Conservation (phyloP, 2,329 filamentous ascomycete species). For the Cercospora brassicicola region DNA sequence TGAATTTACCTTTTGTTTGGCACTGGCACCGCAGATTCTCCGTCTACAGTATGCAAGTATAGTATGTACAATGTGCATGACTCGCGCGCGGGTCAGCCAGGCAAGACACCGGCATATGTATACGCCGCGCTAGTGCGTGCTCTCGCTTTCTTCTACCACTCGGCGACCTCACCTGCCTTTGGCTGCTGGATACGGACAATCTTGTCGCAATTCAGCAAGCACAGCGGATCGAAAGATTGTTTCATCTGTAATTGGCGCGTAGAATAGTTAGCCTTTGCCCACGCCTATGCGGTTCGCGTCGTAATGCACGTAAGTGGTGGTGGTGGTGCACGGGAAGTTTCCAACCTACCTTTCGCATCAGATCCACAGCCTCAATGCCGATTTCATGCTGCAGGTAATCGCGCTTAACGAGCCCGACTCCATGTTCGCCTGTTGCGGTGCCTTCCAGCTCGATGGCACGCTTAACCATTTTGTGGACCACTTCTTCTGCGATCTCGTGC, state of each 20-base stretch:
- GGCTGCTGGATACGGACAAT: conserved; percentile 58
- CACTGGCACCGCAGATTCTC: neutral
- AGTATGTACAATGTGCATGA: neutral
- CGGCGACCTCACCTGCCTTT: conserved; percentile 49
- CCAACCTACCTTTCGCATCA: conserved; percentile 71
- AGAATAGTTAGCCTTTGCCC: neutral
- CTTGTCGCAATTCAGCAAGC: conserved; percentile 65
- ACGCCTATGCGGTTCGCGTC: neutral
- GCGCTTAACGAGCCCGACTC: conserved; percentile 79
- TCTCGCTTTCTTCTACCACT: conserved; percentile 36
- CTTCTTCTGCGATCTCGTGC: conserved; percentile 63
- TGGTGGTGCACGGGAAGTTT: neutral
- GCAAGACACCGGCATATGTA: neutral
- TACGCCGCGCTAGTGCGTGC: neutral
- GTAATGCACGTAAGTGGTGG: neutral
- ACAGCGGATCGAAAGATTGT: conserved; percentile 73
- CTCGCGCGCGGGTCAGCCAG: neutral
- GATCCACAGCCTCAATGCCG: conserved; percentile 70
- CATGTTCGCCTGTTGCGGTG: conserved; percentile 82
- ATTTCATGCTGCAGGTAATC: conserved; percentile 80
- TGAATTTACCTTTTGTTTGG: neutral
- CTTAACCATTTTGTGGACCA: conserved; percentile 84
- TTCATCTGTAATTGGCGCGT: conserved; percentile 61
- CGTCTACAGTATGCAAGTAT: neutral
- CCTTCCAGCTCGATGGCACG: conserved; percentile 76